Evolutionary conservation across 257 asterid genomes (phyloP).

Genomic region (Perilla frutescens): DNA sequence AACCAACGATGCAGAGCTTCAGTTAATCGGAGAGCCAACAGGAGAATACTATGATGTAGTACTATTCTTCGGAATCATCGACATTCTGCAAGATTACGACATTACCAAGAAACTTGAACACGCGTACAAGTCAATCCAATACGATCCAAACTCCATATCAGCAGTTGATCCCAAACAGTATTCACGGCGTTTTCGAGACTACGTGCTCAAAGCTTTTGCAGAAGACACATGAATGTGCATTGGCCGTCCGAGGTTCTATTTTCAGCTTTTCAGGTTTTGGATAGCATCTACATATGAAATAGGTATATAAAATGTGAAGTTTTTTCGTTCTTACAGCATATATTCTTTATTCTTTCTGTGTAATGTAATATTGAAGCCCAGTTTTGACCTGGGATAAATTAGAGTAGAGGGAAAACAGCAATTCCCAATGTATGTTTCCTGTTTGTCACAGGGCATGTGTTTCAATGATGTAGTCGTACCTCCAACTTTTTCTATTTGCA

Average conservation of each 20-base stretch:
- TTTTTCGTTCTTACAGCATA: constrained; percentile 39
- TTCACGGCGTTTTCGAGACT: constrained; percentile 88
- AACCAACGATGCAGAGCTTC: constrained; percentile 58
- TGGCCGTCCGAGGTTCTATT: background rate
- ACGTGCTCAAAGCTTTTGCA: constrained; percentile 79
- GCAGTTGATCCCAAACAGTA: constrained; percentile 95
- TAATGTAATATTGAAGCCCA: constrained; percentile 28
- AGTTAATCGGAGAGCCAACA: constrained; percentile 84
- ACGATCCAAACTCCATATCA: constrained; percentile 89
- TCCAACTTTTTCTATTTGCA: constrained; percentile 1
- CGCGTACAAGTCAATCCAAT: constrained; percentile 91
- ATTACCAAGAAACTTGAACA: constrained; percentile 94
- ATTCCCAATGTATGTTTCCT: background rate
- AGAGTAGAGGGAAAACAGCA: constrained; percentile 22
- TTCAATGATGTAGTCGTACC: background rate
- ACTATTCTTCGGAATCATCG: constrained; percentile 86
- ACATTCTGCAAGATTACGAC: constrained; percentile 96
- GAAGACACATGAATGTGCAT: constrained; percentile 62
- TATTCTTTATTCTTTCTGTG: constrained; percentile 28
- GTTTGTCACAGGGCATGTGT: background rate
- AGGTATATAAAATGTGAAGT: constrained; percentile 35
- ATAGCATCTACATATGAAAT: background rate
- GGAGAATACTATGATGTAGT: constrained; percentile 89
- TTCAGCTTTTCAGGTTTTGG: background rate
- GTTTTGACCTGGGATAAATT: constrained; percentile 29